A percentile compares a stretch with the other conserved stretches of the same genome.
These are phyloP conservation scores for Acorus gramineus DNA, from an alignment of 106 monocot species.

Conservation along the genomic window DNA sequence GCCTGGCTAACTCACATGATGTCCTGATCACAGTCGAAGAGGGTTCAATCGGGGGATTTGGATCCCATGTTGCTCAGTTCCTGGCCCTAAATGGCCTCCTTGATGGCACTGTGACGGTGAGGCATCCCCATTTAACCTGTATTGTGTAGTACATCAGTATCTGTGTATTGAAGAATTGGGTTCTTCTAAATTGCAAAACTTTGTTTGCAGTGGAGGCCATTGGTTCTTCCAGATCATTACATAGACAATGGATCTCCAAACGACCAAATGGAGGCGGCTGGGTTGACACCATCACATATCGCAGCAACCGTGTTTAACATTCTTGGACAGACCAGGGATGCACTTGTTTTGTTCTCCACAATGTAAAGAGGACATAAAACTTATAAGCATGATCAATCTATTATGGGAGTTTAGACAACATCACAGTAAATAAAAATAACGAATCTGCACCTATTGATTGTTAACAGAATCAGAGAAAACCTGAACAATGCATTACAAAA, in stretches of 20 bases:
- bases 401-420: no score
- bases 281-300: constrained; percentile 47
- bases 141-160: no score
- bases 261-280: constrained; percentile 61
- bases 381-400: no score
- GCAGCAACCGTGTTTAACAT: constrained; percentile 48
- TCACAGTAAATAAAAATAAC: no score
- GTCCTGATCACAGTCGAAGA: constrained; percentile 60
- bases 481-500: no score
- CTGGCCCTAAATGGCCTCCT: constrained; percentile 45
- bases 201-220: constrained; percentile 50
- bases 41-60: constrained; percentile 67
- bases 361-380: no score
- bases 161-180: no score
- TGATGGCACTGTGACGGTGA: constrained; percentile 55
- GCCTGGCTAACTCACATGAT: constrained; percentile 48
- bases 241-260: constrained; percentile 58
- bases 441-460: no score
- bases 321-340: constrained; percentile 44
- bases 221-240: constrained; percentile 64
- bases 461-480: no score
- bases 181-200: no score
- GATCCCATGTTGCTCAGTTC: constrained; percentile 59
- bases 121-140: not conserved
- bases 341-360: not conserved